phyloP scores from a whole-genome alignment of 2,329 filamentous ascomycete species.

The Venturia asperata region DNA sequence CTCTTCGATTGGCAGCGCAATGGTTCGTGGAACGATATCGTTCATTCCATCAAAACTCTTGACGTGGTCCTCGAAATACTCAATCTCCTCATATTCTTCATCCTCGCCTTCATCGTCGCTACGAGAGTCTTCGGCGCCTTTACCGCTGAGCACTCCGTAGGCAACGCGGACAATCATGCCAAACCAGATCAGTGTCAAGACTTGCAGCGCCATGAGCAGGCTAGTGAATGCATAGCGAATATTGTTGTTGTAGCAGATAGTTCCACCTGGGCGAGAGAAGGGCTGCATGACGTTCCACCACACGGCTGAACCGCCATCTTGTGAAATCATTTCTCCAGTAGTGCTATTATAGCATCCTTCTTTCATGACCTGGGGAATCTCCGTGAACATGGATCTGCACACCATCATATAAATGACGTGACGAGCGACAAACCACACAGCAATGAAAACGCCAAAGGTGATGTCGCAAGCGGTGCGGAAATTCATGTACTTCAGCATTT shows the following conservation, averaged over 20 bases:
- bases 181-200: conserved; percentile 81
- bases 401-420: conserved; percentile 74
- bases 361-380: conserved; percentile 53
- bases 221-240: conserved; percentile 72
- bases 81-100: conserved; percentile 31
- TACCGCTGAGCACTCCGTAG: conserved; percentile 68
- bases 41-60: conserved; percentile 24
- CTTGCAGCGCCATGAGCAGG: conserved; percentile 70
- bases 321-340: conserved; percentile 45
- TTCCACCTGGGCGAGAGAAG: conserved; percentile 62
- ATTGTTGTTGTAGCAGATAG: conserved; percentile 70
- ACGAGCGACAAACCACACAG: conserved; percentile 75
- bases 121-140: conserved; percentile 72
- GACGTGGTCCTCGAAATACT: conserved; percentile 27
- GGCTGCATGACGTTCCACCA: conserved; percentile 62
- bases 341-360: conserved; percentile 64
- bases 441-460: conserved; percentile 77
- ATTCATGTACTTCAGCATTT: conserved; percentile 85
- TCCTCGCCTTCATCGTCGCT: conserved; percentile 77
- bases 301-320: conserved; percentile 37
- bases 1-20: conserved; percentile 51
- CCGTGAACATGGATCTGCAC: conserved; percentile 72
- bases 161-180: conserved; percentile 80
- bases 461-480: conserved; percentile 70
- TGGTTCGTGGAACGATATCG: conserved; percentile 20